Evolutionary conservation across 768 basidiomycete species (phyloP), one percentile per base, ranked within the genome.

Genomic region (Mycena leptocephala): DNA sequence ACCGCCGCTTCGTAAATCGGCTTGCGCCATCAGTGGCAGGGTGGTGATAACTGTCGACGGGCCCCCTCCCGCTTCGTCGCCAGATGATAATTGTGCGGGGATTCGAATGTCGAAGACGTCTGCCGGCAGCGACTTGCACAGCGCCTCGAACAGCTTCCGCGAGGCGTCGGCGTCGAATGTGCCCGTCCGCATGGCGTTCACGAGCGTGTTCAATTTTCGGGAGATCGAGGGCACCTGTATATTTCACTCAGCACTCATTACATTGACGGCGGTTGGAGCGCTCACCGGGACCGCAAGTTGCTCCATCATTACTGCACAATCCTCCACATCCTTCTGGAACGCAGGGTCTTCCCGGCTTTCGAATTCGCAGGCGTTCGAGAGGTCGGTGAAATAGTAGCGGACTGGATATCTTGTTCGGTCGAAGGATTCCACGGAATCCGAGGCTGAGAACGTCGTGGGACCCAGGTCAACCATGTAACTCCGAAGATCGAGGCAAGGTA

Each of bases 151-250:
- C 58, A 90, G 82, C 64, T 87, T 88, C 14, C 88, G 85, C 2
- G 89, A 82, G 63, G 88, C 89, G 43, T 92, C 89, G 1, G 89
- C 90, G n/a, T 84, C 85, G 76, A 90, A 90, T 32, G 84, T 86
- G 33, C 89, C 88, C 3, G 84, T 78, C 0, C 79, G 84, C 90
- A 92, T 91, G n/a, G 88, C 87, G 43, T 85, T 86, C 14, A 88
- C 86, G 13, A 92, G 82, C 0, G 88, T 82, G 46, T 86, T 87
- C 72, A 90, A 81, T 70, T 89, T 90, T 1, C 74, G 66, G 5
- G 82, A 79, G 18, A 91, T 83, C 61, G 80, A 82, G 0, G 89
- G 89, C 7, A 89, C 83, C 89, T 90, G 67, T 10, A 11, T 39
- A 30, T 35, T n/a, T 20, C 32, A 16, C 8, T 18, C 55, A 33